Evolutionary conservation across 23 red algal genomes (phyloP).

Genomic region (Gracilaria vermiculophylla): DNA sequence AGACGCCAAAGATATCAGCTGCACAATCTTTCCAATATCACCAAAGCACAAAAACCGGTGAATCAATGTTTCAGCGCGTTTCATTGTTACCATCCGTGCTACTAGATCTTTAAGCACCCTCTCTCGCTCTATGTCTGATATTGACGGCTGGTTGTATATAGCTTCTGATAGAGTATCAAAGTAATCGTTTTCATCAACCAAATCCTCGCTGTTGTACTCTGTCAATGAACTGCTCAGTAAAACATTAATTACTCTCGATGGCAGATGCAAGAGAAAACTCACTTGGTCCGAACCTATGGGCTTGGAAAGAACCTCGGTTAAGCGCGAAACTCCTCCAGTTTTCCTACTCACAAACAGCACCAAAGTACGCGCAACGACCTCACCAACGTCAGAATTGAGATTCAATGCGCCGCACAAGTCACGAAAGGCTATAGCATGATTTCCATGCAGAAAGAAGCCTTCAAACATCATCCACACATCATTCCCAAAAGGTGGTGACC

Average conservation of each 20-base stretch:
- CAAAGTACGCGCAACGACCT: slow-evolving; percentile 5
- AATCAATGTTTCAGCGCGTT: slow-evolving; percentile 21
- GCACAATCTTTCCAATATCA: background rate
- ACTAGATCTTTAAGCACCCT: slow-evolving; percentile 13
- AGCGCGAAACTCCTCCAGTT: slow-evolving; percentile 5
- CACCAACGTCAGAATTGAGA: background rate
- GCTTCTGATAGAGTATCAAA: slow-evolving; percentile 21
- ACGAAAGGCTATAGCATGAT: slow-evolving; percentile 13
- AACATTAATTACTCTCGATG: slow-evolving; percentile 31
- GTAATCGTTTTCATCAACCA: slow-evolving; percentile 29
- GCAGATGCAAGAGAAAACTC: slow-evolving; percentile 41
- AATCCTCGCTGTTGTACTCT: background rate
- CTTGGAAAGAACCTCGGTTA: background rate
- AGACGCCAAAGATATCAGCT: slow-evolving; percentile 12
- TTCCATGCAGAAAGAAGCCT: background rate
- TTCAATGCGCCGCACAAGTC: background rate
- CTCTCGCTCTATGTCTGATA: slow-evolving; percentile 9
- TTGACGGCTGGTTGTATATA: slow-evolving; percentile 27
- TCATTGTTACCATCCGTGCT: slow-evolving; percentile 23
- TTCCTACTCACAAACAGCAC: background rate
- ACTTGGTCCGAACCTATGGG: background rate
- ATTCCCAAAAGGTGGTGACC: background rate
- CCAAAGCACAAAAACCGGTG: background rate
- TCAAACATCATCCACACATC: slow-evolving; percentile 5
- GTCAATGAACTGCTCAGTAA: slow-evolving; percentile 8